These are phyloP conservation scores for Hydnomerulius pinastri DNA, from an alignment of 768 basidiomycete species.

Conservation along the genomic window DNA sequence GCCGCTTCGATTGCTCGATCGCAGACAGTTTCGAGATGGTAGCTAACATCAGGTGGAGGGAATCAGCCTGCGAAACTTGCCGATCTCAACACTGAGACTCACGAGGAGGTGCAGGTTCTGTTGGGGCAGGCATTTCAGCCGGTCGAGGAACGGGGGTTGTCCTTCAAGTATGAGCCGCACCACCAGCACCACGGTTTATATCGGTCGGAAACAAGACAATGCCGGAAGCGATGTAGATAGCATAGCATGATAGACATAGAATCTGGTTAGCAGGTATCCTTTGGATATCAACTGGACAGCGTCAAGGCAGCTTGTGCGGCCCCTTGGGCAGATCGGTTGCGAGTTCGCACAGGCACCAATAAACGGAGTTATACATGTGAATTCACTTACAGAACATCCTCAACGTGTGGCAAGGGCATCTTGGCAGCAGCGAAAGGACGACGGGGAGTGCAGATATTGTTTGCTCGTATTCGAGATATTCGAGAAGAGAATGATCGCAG, in stretches of 20 bases:
- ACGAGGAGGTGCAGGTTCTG: conserved; percentile 8
- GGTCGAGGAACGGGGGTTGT: conserved; percentile 5
- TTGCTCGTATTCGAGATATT: conserved; percentile 3
- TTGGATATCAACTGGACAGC: background rate
- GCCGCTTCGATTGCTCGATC: conserved; percentile 82
- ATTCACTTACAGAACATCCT: conserved; percentile 19
- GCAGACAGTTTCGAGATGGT: conserved; percentile 34
- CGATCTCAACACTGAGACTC: background rate
- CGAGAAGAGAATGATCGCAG: conserved; percentile 7
- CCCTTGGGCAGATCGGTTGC: background rate
- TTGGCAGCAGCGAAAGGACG: conserved; percentile 7
- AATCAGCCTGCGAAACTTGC: background rate
- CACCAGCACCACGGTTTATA: background rate
- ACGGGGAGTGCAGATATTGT: background rate
- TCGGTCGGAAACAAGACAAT: background rate
- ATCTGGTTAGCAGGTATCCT: background rate
- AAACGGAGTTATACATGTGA: too few relatives aligned
- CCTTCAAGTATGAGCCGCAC: conserved; percentile 6
- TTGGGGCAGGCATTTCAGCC: conserved; percentile 8
- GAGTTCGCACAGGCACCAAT: background rate
- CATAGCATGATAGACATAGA: background rate
- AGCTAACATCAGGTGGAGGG: conserved; percentile 2
- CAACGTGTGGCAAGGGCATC: conserved; percentile 13
- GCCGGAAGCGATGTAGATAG: background rate
- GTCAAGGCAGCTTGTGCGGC: conserved; percentile 1